Conservation (phyloP, 768 basidiomycete species). For the Crucibulum laeve region DNA sequence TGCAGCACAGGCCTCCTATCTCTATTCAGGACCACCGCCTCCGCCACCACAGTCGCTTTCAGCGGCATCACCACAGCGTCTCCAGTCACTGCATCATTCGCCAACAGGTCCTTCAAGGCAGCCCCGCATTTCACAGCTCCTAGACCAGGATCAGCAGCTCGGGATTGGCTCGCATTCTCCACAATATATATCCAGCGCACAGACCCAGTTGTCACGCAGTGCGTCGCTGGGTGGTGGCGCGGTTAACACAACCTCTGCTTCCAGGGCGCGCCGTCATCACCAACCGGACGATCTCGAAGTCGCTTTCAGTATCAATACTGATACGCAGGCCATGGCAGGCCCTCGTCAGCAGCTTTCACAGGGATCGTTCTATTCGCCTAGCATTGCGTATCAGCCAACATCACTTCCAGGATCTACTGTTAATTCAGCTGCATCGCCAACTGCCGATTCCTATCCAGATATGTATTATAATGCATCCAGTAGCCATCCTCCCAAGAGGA, state of each 20-base stretch:
- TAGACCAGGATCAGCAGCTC: slow-evolving; percentile 59
- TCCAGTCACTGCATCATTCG: slow-evolving; percentile 47
- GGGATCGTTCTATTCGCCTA: slow-evolving; percentile 54
- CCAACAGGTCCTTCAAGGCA: slow-evolving; percentile 40
- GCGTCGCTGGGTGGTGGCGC: slow-evolving; percentile 55
- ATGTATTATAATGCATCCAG: slow-evolving; percentile 56
- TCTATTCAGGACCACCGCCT: slow-evolving; percentile 52
- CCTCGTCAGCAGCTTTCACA: slow-evolving; percentile 35
- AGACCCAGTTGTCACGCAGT: slow-evolving; percentile 59
- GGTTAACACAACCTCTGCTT: slow-evolving; percentile 28
- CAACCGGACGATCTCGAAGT: slow-evolving; percentile 66
- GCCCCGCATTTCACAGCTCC: slow-evolving; percentile 60
- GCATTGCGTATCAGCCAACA: slow-evolving; percentile 54
- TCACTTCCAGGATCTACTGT: slow-evolving; percentile 31
- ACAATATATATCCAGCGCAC: slow-evolving; percentile 47
- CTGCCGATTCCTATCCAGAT: slow-evolving; percentile 48
- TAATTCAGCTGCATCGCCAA: slow-evolving; percentile 29
- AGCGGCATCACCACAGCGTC: slow-evolving; percentile 38
- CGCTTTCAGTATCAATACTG: slow-evolving; percentile 35
- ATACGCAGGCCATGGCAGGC: slow-evolving; percentile 28
- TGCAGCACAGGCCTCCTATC: slow-evolving; percentile 48
- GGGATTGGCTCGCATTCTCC: slow-evolving; percentile 35
- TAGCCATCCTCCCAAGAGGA: slow-evolving; percentile 43
- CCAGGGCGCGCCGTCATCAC: slow-evolving; percentile 61
- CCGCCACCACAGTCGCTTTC: slow-evolving; percentile 40